Evolutionary conservation across 1,139 yeast species (phyloP).

Genomic region (Arxiozyma slooffiae): DNA sequence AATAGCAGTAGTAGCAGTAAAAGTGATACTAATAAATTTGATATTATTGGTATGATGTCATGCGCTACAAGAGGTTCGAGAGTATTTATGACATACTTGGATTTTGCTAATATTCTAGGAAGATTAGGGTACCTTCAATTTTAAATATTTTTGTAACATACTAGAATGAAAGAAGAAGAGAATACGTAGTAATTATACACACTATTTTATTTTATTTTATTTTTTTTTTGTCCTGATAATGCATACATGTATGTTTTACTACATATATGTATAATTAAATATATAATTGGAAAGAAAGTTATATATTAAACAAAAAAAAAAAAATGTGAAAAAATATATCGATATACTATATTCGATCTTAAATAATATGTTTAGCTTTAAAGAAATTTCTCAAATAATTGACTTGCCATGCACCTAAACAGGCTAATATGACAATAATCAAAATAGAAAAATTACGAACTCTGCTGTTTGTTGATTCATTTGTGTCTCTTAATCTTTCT

Average conservation of each 20-base stretch:
- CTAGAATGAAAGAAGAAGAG: neutral
- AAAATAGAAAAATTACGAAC: conserved; percentile 76
- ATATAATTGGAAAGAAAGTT: neutral
- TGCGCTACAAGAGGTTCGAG: conserved; percentile 34
- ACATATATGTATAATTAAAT: neutral
- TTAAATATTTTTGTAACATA: conserved; percentile 5
- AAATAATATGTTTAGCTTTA: conserved; percentile 88
- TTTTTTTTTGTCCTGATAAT: neutral
- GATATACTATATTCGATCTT: conserved; percentile 15
- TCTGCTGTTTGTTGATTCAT: conserved; percentile 73
- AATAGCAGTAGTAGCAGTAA: conserved; percentile 1
- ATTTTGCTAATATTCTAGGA: conserved; percentile 39
- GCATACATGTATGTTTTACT: neutral
- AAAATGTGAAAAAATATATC: neutral
- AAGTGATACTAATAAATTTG: conserved; percentile 4
- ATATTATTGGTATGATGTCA: conserved; percentile 37
- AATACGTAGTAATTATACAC: neutral
- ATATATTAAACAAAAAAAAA: neutral
- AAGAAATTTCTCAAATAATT: conserved; percentile 85
- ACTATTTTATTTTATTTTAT: neutral
- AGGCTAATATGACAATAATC: conserved; percentile 57
- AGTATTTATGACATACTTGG: conserved; percentile 32
- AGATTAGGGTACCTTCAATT: conserved; percentile 32
- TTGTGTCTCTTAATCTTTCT: conserved; percentile 87
- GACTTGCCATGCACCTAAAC: conserved; percentile 86